Percentiles rank a stretch among this genome's conserved stretches.
Conservation (phyloP, 805 yeast species). For the Nakazawaea wyomingensis region DNA sequence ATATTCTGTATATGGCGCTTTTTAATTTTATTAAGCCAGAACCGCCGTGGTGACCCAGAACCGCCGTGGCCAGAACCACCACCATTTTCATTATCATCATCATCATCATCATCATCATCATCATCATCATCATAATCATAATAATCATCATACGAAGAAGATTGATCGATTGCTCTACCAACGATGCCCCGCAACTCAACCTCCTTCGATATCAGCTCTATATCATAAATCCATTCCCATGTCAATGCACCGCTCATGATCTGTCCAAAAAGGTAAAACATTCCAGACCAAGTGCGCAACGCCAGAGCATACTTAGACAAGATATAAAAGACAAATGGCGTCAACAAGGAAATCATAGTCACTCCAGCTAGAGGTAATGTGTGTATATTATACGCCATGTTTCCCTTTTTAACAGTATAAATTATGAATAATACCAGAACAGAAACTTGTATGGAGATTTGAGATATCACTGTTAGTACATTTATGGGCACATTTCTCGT, state of each 20-base stretch:
- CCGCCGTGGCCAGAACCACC: neutral
- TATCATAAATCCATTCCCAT: constrained; percentile 65
- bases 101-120: no score
- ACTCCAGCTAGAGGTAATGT: constrained; percentile 43
- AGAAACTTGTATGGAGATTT: constrained; percentile 7
- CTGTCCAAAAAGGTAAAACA: constrained; percentile 40
- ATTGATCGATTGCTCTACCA: constrained; percentile 47
- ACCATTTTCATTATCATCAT: no score
- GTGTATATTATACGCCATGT: constrained; percentile 37
- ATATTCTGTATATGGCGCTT: neutral
- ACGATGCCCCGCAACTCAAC: constrained; percentile 53
- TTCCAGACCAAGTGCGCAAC: constrained; percentile 46
- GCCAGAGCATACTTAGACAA: constrained; percentile 27
- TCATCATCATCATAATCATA: no score
- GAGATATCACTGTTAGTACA: constrained; percentile 4
- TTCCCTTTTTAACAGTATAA: constrained; percentile 15
- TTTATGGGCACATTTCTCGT: neutral
- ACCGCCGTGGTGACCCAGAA: neutral
- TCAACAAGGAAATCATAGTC: constrained; percentile 31
- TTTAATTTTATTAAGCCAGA: neutral
- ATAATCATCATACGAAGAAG: no score
- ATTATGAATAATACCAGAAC: constrained; percentile 3
- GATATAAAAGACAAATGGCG: constrained; percentile 29
- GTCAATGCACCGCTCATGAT: constrained; percentile 46
- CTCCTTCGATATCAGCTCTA: constrained; percentile 42